Percentiles rank a stretch among this genome's conserved stretches.
Evolutionary conservation across 257 asterid species (phyloP).

Genomic region (Jacaranda copaia): DNA sequence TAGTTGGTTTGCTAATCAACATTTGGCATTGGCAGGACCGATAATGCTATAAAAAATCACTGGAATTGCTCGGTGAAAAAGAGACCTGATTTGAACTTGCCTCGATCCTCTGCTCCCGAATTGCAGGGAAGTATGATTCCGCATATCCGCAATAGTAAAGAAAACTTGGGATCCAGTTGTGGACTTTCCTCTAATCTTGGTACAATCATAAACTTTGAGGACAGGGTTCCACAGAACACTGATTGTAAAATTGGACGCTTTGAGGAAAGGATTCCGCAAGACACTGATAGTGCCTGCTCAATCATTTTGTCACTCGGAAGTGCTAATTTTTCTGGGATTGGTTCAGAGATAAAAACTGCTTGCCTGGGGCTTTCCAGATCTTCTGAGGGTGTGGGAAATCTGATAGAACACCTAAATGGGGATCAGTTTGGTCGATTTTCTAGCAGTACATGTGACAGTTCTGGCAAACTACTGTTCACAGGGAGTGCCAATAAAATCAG

Average conservation of each 20-base stretch:
- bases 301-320: slow-evolving; percentile 51
- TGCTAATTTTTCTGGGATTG: slow-evolving; percentile 33
- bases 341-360: slow-evolving; percentile 33
- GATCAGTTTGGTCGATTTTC: slow-evolving; percentile 38
- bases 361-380: slow-evolving; percentile 33
- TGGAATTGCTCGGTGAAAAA: slow-evolving; percentile 78
- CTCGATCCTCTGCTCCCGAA: slow-evolving; percentile 41
- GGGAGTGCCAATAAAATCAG: slow-evolving; percentile 30
- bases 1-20: slow-evolving; percentile 11
- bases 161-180: slow-evolving; percentile 37
- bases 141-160: slow-evolving; percentile 33
- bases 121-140: slow-evolving; percentile 37
- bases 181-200: slow-evolving; percentile 31
- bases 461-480: slow-evolving; percentile 33
- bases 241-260: slow-evolving; percentile 28
- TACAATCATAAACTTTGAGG: slow-evolving; percentile 28
- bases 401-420: slow-evolving; percentile 38
- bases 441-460: slow-evolving; percentile 28
- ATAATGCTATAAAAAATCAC: slow-evolving; percentile 82
- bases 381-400: slow-evolving; percentile 38
- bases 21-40: slow-evolving; percentile 59
- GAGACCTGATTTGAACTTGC: slow-evolving; percentile 57
- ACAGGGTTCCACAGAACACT: slow-evolving; percentile 34
- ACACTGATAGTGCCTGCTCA: slow-evolving; percentile 47
- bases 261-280: slow-evolving; percentile 35